Conservation (phyloP, 2,329 filamentous ascomycete genomes). For the Pezicula carpinea region DNA sequence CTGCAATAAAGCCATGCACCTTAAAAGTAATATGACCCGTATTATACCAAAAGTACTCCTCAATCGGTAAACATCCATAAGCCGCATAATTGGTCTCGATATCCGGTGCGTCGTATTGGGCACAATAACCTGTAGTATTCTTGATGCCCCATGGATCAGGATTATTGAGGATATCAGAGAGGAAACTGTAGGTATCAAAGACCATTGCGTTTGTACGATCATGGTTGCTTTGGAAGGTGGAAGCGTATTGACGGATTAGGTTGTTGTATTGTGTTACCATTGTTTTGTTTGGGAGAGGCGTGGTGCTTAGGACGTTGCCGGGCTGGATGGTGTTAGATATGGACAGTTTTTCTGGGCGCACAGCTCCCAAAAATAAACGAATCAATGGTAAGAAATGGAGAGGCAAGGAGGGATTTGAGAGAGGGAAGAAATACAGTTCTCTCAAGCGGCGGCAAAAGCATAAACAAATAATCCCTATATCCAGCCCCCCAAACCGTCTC, state of each 20-base stretch:
- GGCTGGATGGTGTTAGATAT: neutral
- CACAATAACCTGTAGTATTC: conserved; percentile 41
- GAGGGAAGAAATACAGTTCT: conserved; percentile 27
- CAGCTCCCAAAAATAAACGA: neutral
- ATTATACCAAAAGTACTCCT: conserved; percentile 44
- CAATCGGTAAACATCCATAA: conserved; percentile 40
- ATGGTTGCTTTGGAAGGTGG: conserved; percentile 20
- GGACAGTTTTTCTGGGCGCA: neutral
- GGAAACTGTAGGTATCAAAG: conserved; percentile 38
- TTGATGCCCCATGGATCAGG: conserved; percentile 36
- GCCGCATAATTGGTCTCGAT: conserved; percentile 35
- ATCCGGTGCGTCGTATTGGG: conserved; percentile 40
- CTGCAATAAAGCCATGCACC: conserved; percentile 35
- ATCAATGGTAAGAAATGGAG: neutral
- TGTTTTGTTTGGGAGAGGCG: conserved; percentile 38
- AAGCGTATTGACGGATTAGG: conserved; percentile 25
- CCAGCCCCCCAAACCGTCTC: conserved; percentile 36
- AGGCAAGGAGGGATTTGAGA: conserved; percentile 10
- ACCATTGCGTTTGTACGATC: conserved; percentile 35
- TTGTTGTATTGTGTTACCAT: conserved; percentile 42
- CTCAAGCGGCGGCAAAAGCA: conserved; percentile 48
- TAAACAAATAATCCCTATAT: conserved; percentile 41
- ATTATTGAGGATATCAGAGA: conserved; percentile 38
- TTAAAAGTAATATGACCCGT: conserved; percentile 40
- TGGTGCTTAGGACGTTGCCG: conserved; percentile 25